Percentiles rank a stretch among this genome's conserved stretches.
These are phyloP conservation scores for Fusarium setosum DNA, from an alignment of 2,329 filamentous ascomycete species.

Conservation along the genomic window DNA sequence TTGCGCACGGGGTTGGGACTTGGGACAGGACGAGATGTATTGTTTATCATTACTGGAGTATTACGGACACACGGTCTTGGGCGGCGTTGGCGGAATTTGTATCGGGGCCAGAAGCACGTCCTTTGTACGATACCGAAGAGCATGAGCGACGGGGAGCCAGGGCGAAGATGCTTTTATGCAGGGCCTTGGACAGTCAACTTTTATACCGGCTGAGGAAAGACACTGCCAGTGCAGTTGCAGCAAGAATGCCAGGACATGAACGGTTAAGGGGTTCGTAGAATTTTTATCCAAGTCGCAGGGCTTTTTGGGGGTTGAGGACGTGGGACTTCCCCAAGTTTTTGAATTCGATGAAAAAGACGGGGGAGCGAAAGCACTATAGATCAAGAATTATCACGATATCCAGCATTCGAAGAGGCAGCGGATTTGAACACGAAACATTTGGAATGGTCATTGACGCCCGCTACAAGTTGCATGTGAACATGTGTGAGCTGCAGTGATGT, in stretches of 20 bases:
- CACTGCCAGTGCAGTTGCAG: not conserved
- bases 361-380: conserved; percentile 30
- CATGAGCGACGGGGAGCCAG: conserved; percentile 34
- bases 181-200: conserved; percentile 23
- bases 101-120: conserved; percentile 38
- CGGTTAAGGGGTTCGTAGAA: conserved; percentile 36
- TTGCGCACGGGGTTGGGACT: conserved; percentile 31
- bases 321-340: conserved; percentile 18
- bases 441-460: not conserved
- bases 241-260: conserved; percentile 24
- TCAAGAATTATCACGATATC: conserved; percentile 21
- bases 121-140: conserved; percentile 47
- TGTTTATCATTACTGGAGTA: conserved; percentile 42
- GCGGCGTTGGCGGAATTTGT: conserved; percentile 44
- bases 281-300: conserved; percentile 41
- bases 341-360: conserved; percentile 30
- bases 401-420: conserved; percentile 1
- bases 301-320: conserved; percentile 21
- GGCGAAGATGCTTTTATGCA: conserved; percentile 3
- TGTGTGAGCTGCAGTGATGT: no score
- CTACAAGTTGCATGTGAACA: no score
- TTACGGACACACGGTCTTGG: conserved; percentile 42
- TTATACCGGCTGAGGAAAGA: conserved; percentile 5
- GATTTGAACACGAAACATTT: not conserved
- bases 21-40: conserved; percentile 33